These are phyloP conservation scores for Pyrus hybrid DNA, from an alignment of 331 rosid genomes.

Conservation along the genomic window DNA sequence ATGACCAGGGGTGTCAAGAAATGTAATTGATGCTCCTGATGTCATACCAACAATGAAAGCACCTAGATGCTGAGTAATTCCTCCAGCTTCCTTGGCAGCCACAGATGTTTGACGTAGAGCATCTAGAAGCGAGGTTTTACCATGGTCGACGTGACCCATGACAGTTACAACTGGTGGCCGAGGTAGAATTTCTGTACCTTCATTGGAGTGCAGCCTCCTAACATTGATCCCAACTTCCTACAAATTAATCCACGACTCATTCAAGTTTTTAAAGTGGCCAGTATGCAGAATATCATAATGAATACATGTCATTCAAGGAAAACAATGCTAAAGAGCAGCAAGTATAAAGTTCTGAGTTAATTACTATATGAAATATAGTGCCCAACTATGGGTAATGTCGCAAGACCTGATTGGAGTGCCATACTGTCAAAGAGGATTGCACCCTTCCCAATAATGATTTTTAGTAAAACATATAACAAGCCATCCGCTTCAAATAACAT, in stretches of 20 bases:
- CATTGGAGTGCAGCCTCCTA: slow-evolving; percentile 69
- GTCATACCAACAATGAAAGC: slow-evolving; percentile 88
- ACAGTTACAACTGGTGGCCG: slow-evolving; percentile 91
- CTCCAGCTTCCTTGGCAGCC: slow-evolving; percentile 94
- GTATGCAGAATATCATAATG: neutral
- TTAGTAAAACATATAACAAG: neutral
- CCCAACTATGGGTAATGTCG: neutral
- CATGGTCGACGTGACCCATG: slow-evolving; percentile 99
- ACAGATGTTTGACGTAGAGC: slow-evolving; percentile 90
- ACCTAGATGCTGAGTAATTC: slow-evolving; percentile 96
- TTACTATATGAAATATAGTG: neutral
- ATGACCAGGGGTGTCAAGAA: slow-evolving; percentile 98
- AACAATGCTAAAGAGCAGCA: neutral
- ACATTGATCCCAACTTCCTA: slow-evolving; percentile 79
- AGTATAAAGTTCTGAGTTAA: neutral
- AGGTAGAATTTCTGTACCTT: slow-evolving; percentile 63
- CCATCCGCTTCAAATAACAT: neutral
- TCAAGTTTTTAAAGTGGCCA: neutral
- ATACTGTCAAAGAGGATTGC: neutral
- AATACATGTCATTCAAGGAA: neutral
- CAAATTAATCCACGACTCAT: slow-evolving; percentile 7
- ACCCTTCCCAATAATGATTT: neutral
- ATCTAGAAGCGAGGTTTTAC: slow-evolving; percentile 94
- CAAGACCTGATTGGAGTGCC: neutral
- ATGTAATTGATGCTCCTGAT: slow-evolving; percentile 86